Evolutionary conservation across 768 basidiomycete genomes (phyloP).

Genomic region (Collybiopsis luxurians): DNA sequence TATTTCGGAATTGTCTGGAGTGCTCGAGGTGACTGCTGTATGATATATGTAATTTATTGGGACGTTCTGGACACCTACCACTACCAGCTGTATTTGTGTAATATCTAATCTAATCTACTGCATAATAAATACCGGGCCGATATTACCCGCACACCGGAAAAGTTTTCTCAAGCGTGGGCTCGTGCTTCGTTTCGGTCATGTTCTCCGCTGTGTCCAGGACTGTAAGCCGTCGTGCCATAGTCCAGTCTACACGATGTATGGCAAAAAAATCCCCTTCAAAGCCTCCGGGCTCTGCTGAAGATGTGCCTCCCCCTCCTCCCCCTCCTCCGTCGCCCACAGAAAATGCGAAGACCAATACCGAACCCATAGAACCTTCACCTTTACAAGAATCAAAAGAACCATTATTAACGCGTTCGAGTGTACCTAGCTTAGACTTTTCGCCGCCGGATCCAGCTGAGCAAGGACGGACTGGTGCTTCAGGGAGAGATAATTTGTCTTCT

Average conservation of each 20-base stretch:
- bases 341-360: too few species aligned
- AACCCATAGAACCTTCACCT: too few species aligned
- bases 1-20: too few species aligned
- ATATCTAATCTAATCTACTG: too few species aligned
- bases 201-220: slow-evolving; percentile 30
- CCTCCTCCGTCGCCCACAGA: slow-evolving; percentile 13
- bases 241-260: slow-evolving; percentile 31
- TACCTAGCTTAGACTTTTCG: slow-evolving; percentile 65
- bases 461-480: slow-evolving; percentile 72
- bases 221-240: slow-evolving; percentile 29
- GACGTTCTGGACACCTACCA: too few species aligned
- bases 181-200: slow-evolving; percentile 8
- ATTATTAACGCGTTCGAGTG: slow-evolving; percentile 13
- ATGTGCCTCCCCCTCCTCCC: slow-evolving; percentile 12
- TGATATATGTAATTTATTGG: too few species aligned
- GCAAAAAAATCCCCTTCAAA: slow-evolving; percentile 25
- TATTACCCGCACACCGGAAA: background rate
- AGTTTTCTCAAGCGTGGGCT: background rate
- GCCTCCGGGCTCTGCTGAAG: background rate
- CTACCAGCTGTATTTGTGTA: too few species aligned
- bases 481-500: slow-evolving; percentile 74
- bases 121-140: background rate
- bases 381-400: slow-evolving; percentile 3
- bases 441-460: slow-evolving; percentile 44
- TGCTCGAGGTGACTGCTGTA: too few species aligned